Evolutionary conservation across 257 asterid species (phyloP), one percentile per base, ranked within the genome.

Genomic region (Voacanga thouarsii): DNA sequence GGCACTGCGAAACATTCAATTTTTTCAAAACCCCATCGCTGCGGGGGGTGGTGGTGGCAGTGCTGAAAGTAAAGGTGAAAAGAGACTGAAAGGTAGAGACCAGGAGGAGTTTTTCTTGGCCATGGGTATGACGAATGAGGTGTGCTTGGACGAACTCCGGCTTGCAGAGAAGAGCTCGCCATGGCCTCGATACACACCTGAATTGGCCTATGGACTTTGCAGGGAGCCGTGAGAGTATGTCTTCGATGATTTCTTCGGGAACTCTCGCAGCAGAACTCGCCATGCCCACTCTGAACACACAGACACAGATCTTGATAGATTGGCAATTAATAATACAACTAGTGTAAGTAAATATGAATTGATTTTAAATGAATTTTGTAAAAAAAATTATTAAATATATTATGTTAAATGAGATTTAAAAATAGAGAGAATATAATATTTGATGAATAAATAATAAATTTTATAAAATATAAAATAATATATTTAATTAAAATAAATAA

Each of bases 181-280:
- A 84, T 33, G 75, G 37, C 53, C 79, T 84, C 5, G 89, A 64
- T 18, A 83, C 77, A 74, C 83, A 84, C 47, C 88, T 78, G 72
- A 82, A 87, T 60, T 56, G 78, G 69, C 85, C 90, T 3, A 84
- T 49, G 57, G 88, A 76, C 66, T 80, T 82, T 5, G 78, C 81
- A 2, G 85, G 85, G 21, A 84, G 84, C 0, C 81, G 70, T 28
- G 71, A 71, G 43, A 82, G 77, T n/a, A 84, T 82, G 12, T 80
- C 82, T 41, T 53, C 21, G 73, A 82, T n/a, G 75, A 86, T 81
- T 78, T 82, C 85, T 75, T 76, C 70, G 41, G 84, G 88, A 21
- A 84, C 74, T 1, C 19, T 67, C 68, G 80, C 24, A 41, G 44
- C 23, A 49, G 15, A 45, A 16, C 14, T n/a, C 12, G 51, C 44